These are phyloP conservation scores for Cyclotella sp. DNA, from an alignment of 108 stramenopile species.

Conservation along the genomic window DNA sequence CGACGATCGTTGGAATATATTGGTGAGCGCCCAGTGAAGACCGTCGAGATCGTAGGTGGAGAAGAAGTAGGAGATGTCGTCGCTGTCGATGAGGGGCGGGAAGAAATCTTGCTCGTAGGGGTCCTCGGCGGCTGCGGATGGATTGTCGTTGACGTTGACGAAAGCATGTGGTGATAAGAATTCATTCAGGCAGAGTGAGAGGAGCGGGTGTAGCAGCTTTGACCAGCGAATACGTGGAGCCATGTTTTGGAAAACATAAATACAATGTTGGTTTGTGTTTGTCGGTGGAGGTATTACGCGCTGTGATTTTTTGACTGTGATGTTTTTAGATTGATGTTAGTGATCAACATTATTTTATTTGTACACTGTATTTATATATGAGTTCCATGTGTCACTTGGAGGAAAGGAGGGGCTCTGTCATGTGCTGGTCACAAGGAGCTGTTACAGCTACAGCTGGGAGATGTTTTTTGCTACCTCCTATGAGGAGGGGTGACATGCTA, in stretches of 20 bases:
- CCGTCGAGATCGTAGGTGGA: conserved; percentile 65
- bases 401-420: too few relatives aligned
- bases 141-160: not conserved
- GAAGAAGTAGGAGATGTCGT: conserved; percentile 61
- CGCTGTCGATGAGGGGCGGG: conserved; percentile 53
- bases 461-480: too few relatives aligned
- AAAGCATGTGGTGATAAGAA: not conserved
- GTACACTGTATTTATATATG: too few relatives aligned
- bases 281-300: too few relatives aligned
- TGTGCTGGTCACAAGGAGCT: too few relatives aligned
- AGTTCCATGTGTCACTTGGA: too few relatives aligned
- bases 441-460: too few relatives aligned
- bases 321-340: too few relatives aligned
- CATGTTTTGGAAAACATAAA: not conserved
- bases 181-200: too few relatives aligned
- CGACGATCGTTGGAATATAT: conserved; percentile 47
- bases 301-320: too few relatives aligned
- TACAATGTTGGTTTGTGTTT: not conserved
- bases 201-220: not conserved
- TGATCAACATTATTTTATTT: too few relatives aligned
- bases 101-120: conserved; percentile 48
- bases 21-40: conserved; percentile 61
- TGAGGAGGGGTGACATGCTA: too few relatives aligned
- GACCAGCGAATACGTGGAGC: not conserved
- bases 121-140: not conserved